Conservation (phyloP, 2,329 filamentous ascomycete genomes). For the Penicillium sp. region DNA sequence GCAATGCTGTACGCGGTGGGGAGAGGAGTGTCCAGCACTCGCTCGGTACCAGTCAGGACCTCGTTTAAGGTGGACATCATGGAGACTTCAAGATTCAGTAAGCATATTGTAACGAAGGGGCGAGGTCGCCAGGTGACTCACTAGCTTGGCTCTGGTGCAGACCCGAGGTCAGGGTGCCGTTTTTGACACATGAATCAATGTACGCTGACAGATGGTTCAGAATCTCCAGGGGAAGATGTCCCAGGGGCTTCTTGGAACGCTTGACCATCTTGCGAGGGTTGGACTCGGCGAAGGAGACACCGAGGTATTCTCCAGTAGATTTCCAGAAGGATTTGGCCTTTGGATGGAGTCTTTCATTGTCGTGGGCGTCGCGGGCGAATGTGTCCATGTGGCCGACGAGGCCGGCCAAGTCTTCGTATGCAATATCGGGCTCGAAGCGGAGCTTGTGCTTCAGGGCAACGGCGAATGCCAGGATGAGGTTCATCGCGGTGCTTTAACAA, state of each 20-base stretch:
- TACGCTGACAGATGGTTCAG: conserved; percentile 69
- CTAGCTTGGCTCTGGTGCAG: conserved; percentile 40
- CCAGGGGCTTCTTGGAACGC: conserved; percentile 67
- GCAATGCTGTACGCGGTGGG: conserved; percentile 81
- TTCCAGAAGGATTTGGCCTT: conserved; percentile 58
- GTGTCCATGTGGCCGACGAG: conserved; percentile 72
- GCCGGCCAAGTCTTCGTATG: conserved; percentile 70
- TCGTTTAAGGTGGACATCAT: conserved; percentile 67
- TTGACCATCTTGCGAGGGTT: conserved; percentile 79
- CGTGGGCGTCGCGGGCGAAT: conserved; percentile 63
- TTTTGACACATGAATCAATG: conserved; percentile 58
- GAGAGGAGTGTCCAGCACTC: conserved; percentile 77
- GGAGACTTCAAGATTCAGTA: conserved; percentile 46
- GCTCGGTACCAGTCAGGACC: conserved; percentile 68
- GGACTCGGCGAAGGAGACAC: conserved; percentile 70
- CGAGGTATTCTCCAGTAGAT: conserved; percentile 67
- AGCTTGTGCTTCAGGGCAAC: conserved; percentile 76
- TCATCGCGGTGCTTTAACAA: conserved; percentile 58
- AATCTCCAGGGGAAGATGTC: conserved; percentile 81
- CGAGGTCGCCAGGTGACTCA: conserved; percentile 17
- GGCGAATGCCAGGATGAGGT: conserved; percentile 75
- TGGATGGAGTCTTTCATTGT: conserved; percentile 37
- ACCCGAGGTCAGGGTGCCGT: conserved; percentile 36
- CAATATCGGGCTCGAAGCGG: conserved; percentile 76
- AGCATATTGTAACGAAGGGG: not conserved